Evolutionary conservation across 1,284 basidiomycete genomes (phyloP).

Genomic region (Phellinidium pouzarii): DNA sequence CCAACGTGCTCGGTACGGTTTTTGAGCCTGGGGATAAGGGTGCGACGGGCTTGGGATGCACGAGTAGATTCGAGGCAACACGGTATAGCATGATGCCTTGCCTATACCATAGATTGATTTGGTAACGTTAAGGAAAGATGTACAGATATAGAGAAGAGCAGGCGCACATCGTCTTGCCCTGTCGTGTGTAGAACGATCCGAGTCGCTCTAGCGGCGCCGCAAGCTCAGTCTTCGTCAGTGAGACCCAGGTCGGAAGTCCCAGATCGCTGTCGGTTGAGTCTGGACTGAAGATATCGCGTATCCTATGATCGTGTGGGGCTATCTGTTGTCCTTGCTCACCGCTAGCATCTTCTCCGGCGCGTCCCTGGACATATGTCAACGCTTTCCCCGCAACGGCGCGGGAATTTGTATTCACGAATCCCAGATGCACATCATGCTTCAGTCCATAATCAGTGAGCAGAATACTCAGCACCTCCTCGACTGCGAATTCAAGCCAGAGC

Average conservation of each 20-base stretch:
- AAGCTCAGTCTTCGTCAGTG: constrained; percentile 43
- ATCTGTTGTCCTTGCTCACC: constrained; percentile 19
- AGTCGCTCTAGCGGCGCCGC: constrained; percentile 66
- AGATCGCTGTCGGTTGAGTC: constrained; percentile 40
- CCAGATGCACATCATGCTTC: not conserved
- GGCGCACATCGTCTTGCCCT: constrained; percentile 54
- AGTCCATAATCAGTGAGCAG: constrained; percentile 20
- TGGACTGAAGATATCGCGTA: constrained; percentile 21
- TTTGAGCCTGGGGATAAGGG: not conserved
- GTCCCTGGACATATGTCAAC: not conserved
- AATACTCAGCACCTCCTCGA: constrained; percentile 49
- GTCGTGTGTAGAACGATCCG: constrained; percentile 53
- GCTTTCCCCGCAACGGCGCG: not conserved
- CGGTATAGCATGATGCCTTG: constrained; percentile 57
- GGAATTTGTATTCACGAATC: not conserved
- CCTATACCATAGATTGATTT: not conserved
- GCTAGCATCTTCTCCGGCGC: not conserved
- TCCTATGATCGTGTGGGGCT: constrained; percentile 16
- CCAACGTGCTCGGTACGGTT: not conserved
- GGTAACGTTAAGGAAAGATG: constrained; percentile 2
- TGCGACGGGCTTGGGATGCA: not conserved
- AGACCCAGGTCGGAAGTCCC: constrained; percentile 55
- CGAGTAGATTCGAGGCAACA: constrained; percentile 33
- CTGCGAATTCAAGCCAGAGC: constrained; percentile 37
- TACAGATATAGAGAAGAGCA: constrained; percentile 10